These are phyloP conservation scores for Aplosporella prunicola DNA, from an alignment of 2,329 filamentous ascomycete genomes.

Conservation along the genomic window DNA sequence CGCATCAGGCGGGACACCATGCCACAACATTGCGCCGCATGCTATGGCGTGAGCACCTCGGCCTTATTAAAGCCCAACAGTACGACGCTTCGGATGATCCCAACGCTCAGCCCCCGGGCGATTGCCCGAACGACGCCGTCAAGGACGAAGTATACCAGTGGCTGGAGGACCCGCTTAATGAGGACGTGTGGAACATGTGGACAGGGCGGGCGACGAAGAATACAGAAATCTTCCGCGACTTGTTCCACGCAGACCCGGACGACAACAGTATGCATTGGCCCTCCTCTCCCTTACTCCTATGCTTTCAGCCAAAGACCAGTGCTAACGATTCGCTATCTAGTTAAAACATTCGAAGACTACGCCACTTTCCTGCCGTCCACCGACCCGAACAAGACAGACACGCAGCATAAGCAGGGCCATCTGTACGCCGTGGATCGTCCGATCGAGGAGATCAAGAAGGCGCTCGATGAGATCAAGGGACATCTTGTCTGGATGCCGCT, in stretches of 20 bases:
- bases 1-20: conserved; percentile 70
- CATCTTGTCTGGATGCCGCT: conserved; percentile 96
- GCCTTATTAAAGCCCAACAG: conserved; percentile 64
- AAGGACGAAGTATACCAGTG: conserved; percentile 55
- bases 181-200: conserved; percentile 56
- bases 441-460: conserved; percentile 59
- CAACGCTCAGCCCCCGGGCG: conserved; percentile 68
- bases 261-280: conserved; percentile 51
- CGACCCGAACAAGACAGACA: conserved; percentile 46
- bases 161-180: conserved; percentile 50
- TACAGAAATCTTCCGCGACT: conserved; percentile 63
- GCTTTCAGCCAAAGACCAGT: background rate
- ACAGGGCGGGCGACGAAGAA: conserved; percentile 59
- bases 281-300: background rate
- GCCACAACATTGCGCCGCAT: conserved; percentile 71
- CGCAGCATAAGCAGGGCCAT: conserved; percentile 65
- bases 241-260: conserved; percentile 85
- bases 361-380: conserved; percentile 57
- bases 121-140: conserved; percentile 62
- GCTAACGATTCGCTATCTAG: conserved; percentile 27
- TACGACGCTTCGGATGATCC: conserved; percentile 55
- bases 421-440: conserved; percentile 63
- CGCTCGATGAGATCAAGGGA: conserved; percentile 71
- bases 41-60: conserved; percentile 85
- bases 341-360: conserved; percentile 86